Conservation (phyloP, 306 rosid genomes). For the Prunus mira region DNA sequence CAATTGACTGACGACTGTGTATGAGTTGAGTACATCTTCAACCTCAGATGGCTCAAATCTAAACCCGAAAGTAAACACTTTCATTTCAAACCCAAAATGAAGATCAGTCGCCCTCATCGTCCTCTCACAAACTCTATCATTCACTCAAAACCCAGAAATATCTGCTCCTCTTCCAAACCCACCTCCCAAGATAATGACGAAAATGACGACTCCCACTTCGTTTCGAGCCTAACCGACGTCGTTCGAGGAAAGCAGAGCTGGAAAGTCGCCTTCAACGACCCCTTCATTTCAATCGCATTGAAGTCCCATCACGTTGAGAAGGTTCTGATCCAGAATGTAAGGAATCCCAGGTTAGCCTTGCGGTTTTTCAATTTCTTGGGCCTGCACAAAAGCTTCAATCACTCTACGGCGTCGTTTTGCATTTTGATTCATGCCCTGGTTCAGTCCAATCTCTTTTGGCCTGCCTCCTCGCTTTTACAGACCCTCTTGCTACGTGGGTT, state of each 20-base stretch:
- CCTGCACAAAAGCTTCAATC: slow-evolving; percentile 65
- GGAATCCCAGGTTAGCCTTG: slow-evolving; percentile 70
- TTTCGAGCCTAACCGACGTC: slow-evolving; percentile 45
- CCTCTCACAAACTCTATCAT: slow-evolving; percentile 16
- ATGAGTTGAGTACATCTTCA: not conserved
- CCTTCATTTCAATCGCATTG: slow-evolving; percentile 49
- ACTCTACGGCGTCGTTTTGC: slow-evolving; percentile 68
- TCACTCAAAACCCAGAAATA: slow-evolving; percentile 17
- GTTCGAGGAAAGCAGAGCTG: slow-evolving; percentile 78
- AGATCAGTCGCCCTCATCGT: slow-evolving; percentile 32
- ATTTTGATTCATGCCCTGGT: slow-evolving; percentile 71
- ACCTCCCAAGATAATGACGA: slow-evolving; percentile 31
- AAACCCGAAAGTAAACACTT: not conserved
- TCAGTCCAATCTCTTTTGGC: slow-evolving; percentile 58
- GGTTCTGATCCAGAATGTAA: slow-evolving; percentile 50
- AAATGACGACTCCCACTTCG: slow-evolving; percentile 53
- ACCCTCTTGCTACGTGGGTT: slow-evolving; percentile 70
- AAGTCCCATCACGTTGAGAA: slow-evolving; percentile 63
- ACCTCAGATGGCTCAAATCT: not conserved
- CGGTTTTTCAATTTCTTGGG: slow-evolving; percentile 93
- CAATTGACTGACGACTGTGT: too few relatives aligned
- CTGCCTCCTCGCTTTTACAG: slow-evolving; percentile 73
- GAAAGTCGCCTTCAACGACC: slow-evolving; percentile 54
- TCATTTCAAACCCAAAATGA: slow-evolving; percentile 34
- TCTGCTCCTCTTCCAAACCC: slow-evolving; percentile 27